Base-by-base conservation (phyloP, 2,329 filamentous ascomycete species). In the Pseudogymnoascus sp. region DNA sequence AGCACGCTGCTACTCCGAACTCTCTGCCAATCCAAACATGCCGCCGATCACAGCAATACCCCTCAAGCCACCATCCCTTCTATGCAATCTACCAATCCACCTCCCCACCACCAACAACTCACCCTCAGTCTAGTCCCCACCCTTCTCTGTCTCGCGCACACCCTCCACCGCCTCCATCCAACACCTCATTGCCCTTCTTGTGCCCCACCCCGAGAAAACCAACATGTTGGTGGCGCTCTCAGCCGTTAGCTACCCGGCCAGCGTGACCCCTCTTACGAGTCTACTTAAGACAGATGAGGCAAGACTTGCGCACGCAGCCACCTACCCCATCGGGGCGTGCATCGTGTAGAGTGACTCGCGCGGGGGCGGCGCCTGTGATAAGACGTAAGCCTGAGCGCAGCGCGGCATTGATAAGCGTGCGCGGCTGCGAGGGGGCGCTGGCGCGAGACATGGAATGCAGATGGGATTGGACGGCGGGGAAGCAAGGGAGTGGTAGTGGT, bases 361-460 rank as follows among this genome's bases (percentile, higher is more conserved):
- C 49, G 28, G 49, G 49, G 49, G 28, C 49, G n/a, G 49, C 49
- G 49, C 28, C 28, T 56, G 49, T 56, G 49, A 56, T 56, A 21
- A 56, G 49, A 34, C 49, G 28, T 9, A 34, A 34, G 49, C n/a
- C 11, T 2, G 28, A 36, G 49, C n/a, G 16, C 25, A 56, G 49
- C 49, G 49, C 49, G 49, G 49, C 49, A 56, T 56, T 56, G 49
- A 56, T 56, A 56, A 36, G 49, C 49, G 25, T 14, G 25, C 49
- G 49, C 49, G 49, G 49, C 49, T 28, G 49, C 6, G n/a, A 11
- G n/a, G 49, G n/a, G 16, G 14, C 46, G 14, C 46, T 56, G 25
- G 21, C 46, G 46, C 46, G 46, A 34, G 46, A 56, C 46, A 56
- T 34, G 25, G 46, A 56, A 34, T 18, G 46, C 46, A 31, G 46